Conservation (phyloP, 148 eudicot genomes). For the Rhododendron ovatum region DNA sequence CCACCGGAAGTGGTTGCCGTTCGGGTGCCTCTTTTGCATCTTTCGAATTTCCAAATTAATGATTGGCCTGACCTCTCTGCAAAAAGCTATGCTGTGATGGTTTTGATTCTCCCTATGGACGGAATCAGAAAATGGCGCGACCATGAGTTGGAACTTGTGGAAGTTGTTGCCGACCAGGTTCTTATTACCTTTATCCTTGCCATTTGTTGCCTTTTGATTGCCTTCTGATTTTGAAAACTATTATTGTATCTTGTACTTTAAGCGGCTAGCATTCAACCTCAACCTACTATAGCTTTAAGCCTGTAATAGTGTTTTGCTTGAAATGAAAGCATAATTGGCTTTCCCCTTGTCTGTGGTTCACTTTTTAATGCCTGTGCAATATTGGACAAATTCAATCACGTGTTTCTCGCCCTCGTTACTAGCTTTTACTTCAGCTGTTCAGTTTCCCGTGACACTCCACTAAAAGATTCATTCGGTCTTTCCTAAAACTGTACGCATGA, state of each 20-base stretch:
- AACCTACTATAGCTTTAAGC: not conserved
- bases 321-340: not conserved
- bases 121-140: conserved; percentile 73
- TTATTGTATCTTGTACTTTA: not conserved
- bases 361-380: no score
- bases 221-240: not conserved
- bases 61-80: conserved; percentile 70
- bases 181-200: conserved; percentile 4
- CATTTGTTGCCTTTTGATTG: not conserved
- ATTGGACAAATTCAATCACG: not conserved
- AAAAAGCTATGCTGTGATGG: conserved; percentile 82
- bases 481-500: not conserved
- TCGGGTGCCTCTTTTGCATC: conserved; percentile 76
- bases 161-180: conserved; percentile 94
- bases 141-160: conserved; percentile 85
- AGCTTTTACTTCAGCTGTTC: not conserved
- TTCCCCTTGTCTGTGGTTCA: not conserved
- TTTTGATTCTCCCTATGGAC: conserved; percentile 63
- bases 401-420: not conserved
- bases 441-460: not conserved
- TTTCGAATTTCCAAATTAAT: conserved; percentile 67
- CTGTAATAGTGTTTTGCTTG: not conserved
- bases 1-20: conserved; percentile 76
- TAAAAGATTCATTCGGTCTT: not conserved
- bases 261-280: not conserved